A percentile compares a stretch with the other conserved stretches of the same genome.
phyloP scores from a whole-genome alignment of 2,329 filamentous ascomycete genomes.

The Trichoderma asperellum region DNA sequence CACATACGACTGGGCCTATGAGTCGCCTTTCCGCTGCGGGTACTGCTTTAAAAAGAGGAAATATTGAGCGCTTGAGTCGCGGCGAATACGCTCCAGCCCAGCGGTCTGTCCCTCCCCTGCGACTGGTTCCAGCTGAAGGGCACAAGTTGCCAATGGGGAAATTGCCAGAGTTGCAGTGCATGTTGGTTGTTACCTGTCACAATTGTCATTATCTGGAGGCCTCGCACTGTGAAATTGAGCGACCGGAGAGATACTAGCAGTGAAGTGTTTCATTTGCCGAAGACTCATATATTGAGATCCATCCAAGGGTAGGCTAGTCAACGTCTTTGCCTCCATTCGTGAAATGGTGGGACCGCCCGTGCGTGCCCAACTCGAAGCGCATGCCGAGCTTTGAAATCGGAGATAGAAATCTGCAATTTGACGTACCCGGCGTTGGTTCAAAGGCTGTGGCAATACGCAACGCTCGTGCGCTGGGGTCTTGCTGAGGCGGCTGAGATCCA shows the following conservation, averaged over 20 bases:
- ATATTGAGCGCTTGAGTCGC: background rate
- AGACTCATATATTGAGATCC: background rate
- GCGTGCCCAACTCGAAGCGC: background rate
- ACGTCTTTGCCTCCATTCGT: background rate
- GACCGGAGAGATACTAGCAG: background rate
- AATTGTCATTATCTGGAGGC: background rate
- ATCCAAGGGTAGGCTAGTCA: background rate
- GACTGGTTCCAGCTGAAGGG: background rate
- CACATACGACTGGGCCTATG: background rate
- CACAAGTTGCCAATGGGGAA: background rate
- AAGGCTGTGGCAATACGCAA: background rate
- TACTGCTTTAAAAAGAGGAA: background rate
- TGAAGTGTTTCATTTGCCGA: background rate
- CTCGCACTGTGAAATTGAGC: conserved; percentile 12
- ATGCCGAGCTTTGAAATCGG: conserved; percentile 4
- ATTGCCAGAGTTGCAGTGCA: background rate
- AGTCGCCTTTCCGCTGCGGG: background rate
- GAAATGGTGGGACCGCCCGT: conserved; percentile 11
- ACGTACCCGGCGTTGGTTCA: background rate
- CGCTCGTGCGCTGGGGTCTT: background rate
- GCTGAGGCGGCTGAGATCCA: conserved; percentile 1
- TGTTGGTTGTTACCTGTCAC: background rate
- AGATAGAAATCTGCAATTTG: conserved; percentile 7
- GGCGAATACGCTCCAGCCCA: background rate
- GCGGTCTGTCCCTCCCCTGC: background rate